phyloP scores from a whole-genome alignment of 116 monocot genomes.

The Dioscorea cayenensis region DNA sequence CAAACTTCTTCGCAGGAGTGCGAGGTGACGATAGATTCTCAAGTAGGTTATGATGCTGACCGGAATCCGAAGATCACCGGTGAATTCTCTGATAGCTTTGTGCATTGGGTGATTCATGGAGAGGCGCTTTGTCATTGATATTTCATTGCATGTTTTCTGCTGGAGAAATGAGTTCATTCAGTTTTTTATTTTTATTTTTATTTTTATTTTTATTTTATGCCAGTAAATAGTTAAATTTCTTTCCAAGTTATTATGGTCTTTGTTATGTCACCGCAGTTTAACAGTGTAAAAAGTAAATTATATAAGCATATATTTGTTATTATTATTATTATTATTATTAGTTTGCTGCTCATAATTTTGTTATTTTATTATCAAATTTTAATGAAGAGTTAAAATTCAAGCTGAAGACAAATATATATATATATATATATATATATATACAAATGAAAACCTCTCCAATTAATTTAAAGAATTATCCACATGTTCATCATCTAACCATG shows the following conservation, averaged over 20 bases:
- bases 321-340: no score
- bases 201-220: not conserved
- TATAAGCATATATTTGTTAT: not conserved
- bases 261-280: not conserved
- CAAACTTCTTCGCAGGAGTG: slow-evolving; percentile 1
- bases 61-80: not conserved
- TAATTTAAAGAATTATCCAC: no score
- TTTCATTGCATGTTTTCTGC: not conserved
- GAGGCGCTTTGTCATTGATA: slow-evolving; percentile 33
- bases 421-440: no score
- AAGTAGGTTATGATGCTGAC: not conserved
- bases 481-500: no score
- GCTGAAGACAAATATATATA: no score
- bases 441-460: no score
- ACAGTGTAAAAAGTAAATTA: slow-evolving; percentile 11
- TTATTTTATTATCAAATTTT: not conserved
- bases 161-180: slow-evolving; percentile 1
- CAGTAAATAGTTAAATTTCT: slow-evolving; percentile 15
- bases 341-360: not conserved
- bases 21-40: not conserved
- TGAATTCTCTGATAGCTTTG: slow-evolving; percentile 36
- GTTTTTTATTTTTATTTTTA: not conserved
- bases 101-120: slow-evolving; percentile 35
- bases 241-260: not conserved
- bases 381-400: not conserved